A percentile compares a stretch with the other conserved stretches of the same genome.
phyloP scores from a whole-genome alignment of 768 basidiomycete species.

The Boletus rufocinnamomeus region DNA sequence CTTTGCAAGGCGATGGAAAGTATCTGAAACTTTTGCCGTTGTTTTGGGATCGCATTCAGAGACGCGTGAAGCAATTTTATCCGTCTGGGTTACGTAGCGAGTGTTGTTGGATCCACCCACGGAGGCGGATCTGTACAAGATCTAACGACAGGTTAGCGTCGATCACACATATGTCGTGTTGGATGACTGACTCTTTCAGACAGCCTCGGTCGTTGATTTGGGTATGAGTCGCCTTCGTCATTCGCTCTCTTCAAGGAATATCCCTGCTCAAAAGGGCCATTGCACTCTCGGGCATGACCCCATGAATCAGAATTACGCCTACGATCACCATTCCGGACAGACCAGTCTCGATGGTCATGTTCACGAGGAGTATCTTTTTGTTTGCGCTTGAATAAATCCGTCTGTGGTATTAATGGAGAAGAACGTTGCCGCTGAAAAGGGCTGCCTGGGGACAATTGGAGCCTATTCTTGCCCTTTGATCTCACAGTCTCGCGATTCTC shows the following conservation, averaged over 20 bases:
- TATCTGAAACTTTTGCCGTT: slow-evolving; percentile 21
- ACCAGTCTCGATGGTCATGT: slow-evolving; percentile 25
- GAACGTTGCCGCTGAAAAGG: slow-evolving; percentile 27
- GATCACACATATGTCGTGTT: not conserved
- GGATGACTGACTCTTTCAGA: slow-evolving; percentile 31
- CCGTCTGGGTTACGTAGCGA: slow-evolving; percentile 7
- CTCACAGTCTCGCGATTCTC: slow-evolving; percentile 24
- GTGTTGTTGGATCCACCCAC: slow-evolving; percentile 6
- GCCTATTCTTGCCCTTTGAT: slow-evolving; percentile 27
- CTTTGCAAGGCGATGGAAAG: slow-evolving; percentile 45
- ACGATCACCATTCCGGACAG: slow-evolving; percentile 22
- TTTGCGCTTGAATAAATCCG: slow-evolving; percentile 43
- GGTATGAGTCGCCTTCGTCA: slow-evolving; percentile 27
- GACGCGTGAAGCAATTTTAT: slow-evolving; percentile 4
- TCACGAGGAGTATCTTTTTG: slow-evolving; percentile 27
- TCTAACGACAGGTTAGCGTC: slow-evolving; percentile 21
- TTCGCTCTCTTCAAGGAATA: slow-evolving; percentile 29
- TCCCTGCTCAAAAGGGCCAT: slow-evolving; percentile 14
- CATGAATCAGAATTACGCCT: slow-evolving; percentile 29
- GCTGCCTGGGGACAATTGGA: slow-evolving; percentile 22
- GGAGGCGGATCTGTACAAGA: slow-evolving; percentile 12
- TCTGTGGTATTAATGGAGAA: slow-evolving; percentile 45
- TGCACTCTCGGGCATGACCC: slow-evolving; percentile 24
- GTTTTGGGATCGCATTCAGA: slow-evolving; percentile 9
- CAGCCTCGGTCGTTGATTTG: slow-evolving; percentile 30